Base-by-base conservation (phyloP, 495 filamentous ascomycete species). In the Astrothelium macrocarpum region DNA sequence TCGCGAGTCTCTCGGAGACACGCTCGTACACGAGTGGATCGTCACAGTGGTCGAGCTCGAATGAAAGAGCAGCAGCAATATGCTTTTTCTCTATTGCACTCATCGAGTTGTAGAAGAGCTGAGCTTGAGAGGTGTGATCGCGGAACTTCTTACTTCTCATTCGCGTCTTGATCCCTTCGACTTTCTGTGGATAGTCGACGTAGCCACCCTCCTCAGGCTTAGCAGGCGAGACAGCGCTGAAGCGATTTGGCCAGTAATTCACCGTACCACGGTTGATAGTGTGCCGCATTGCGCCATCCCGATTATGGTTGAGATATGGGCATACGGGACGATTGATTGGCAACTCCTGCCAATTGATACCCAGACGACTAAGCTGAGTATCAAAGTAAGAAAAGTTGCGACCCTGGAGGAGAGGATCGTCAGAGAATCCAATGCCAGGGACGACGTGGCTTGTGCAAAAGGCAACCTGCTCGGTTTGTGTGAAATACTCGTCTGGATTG, bases 181-280 rank as follows among this genome's bases (percentile, higher is more conserved):
- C 72, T 72, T 84, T 85, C 68, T 82, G 76, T 0, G 87, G 81
- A 68, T 85, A 88, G 61, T 90, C 86, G 16, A 82, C 73, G 67
- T 90, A 93, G 25, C 81, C 88, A 23, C 85, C 86, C 66, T 89
- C 80, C 18, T 81, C 72, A 5, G 69, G 67, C 9, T 70, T 70
- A 34, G 86, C 84, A 1, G 90, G 87, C 0, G 86, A 85, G 28
- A 79, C 77, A 9, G 81, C 78, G 2, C 84, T 79, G 65, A 83
- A 89, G 1, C 90, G 83, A 73, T 95, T 96, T 23, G 91, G 90
- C 87, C 87, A 95, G 78, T 96, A 95, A 76, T 93, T 95, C 66
- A 91, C 85, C 0, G 78, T 85, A 63, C 90, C 89, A 67, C 82
- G 83, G 34, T 79, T 80, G 69, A 87, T 85, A 26, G 77, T 73